A percentile compares a stretch with the other conserved stretches of the same genome.
Conservation (phyloP, 1,284 basidiomycete species). For the Leccinum olivaceoglutinosum region DNA sequence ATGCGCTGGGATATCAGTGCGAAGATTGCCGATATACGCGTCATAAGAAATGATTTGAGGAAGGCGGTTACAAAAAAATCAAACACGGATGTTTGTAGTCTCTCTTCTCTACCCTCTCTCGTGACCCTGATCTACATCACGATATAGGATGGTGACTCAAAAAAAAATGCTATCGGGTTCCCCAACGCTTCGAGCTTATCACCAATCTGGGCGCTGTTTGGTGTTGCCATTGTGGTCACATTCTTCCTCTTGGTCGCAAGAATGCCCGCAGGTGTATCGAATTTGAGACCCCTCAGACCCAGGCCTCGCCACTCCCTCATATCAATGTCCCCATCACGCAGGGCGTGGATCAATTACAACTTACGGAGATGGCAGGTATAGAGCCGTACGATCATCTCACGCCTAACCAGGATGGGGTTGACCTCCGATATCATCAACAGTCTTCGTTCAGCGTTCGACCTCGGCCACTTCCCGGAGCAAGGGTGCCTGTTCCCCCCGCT, state of each 20-base stretch:
- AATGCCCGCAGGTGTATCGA: conserved; percentile 94
- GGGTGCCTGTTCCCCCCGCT: conserved; percentile 36
- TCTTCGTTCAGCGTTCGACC: conserved; percentile 29
- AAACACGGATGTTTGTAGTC: conserved; percentile 74
- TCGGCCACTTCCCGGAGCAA: conserved; percentile 43
- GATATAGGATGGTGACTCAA: conserved; percentile 89
- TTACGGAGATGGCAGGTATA: conserved; percentile 36
- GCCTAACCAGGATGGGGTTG: conserved; percentile 29
- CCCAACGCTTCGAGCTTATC: conserved; percentile 95
- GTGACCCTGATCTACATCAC: conserved; percentile 34
- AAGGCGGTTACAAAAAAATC: conserved; percentile 99
- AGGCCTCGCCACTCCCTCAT: conserved; percentile 27
- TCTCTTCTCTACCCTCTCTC: conserved; percentile 9
- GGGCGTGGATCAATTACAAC: conserved; percentile 47
- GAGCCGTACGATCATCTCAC: conserved; percentile 6
- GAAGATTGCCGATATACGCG: conserved; percentile 99
- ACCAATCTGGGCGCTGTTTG: conserved; percentile 98
- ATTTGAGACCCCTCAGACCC: conserved; percentile 57
- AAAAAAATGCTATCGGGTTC: conserved; percentile 73
- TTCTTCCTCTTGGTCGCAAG: conserved; percentile 95
- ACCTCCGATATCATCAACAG: conserved; percentile 28
- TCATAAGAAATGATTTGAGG: conserved; percentile 93
- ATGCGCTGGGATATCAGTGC: conserved; percentile 96
- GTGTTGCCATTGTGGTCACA: conserved; percentile 99
- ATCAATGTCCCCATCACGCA: conserved; percentile 29